Percentiles rank a stretch among this genome's conserved stretches.
Conservation (phyloP, 116 monocot species). For the Papilionanthe hybrid region DNA sequence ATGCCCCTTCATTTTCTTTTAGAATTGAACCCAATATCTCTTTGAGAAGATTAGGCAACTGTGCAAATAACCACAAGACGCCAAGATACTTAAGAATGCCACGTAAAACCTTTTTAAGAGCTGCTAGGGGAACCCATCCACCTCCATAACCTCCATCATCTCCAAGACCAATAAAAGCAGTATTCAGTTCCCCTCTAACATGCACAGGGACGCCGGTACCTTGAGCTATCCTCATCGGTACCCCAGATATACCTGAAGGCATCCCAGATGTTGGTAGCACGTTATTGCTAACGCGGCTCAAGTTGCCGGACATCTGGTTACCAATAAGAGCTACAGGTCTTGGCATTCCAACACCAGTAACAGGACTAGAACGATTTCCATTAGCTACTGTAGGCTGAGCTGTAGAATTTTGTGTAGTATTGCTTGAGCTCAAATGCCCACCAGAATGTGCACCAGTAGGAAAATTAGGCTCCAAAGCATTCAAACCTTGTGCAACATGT, state of each 20-base stretch:
- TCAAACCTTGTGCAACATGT: conserved; percentile 97
- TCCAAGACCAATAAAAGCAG: conserved; percentile 94
- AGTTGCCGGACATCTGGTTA: conserved; percentile 43
- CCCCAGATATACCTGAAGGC: conserved; percentile 49
- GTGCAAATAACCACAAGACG: conserved; percentile 95
- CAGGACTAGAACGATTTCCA: conserved; percentile 34
- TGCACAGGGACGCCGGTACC: conserved; percentile 75
- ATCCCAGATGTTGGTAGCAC: conserved; percentile 66
- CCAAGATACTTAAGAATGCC: conserved; percentile 98
- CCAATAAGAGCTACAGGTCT: conserved; percentile 43
- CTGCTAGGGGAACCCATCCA: conserved; percentile 98
- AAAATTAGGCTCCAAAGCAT: conserved; percentile 78
- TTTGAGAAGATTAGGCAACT: conserved; percentile 88
- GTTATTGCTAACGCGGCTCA: conserved; percentile 53
- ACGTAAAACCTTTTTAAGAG: conserved; percentile 87
- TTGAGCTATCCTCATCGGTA: conserved; percentile 62
- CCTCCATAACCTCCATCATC: conserved; percentile 99
- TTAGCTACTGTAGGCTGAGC: conserved; percentile 26
- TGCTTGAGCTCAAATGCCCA: conserved; percentile 29
- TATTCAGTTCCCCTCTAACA: conserved; percentile 89
- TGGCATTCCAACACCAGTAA: conserved; percentile 27
- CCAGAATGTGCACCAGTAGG: conserved; percentile 38
- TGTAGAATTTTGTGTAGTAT: conserved; percentile 18
- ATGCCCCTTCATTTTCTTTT: conserved; percentile 85
- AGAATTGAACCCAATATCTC: conserved; percentile 94